Conservation (phyloP, 2,329 filamentous ascomycete species). For the Bipolaris bicolor region DNA sequence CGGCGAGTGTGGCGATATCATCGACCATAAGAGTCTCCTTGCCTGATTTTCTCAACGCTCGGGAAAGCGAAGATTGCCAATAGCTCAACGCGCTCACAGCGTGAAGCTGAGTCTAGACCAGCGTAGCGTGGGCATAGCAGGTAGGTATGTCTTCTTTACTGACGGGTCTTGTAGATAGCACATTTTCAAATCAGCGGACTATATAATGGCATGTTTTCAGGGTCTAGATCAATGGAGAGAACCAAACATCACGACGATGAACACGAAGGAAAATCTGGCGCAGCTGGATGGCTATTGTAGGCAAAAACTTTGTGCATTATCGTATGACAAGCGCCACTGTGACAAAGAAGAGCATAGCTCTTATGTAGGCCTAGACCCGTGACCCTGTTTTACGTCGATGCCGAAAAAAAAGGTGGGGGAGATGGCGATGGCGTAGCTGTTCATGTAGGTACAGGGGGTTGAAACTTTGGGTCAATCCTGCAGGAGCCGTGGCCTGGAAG, state of each 20-base stretch:
- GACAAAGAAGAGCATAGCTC: neutral
- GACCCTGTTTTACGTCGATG: no score
- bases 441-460: neutral
- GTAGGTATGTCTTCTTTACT: no score
- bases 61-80: neutral
- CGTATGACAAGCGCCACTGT: constrained; percentile 2
- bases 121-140: no score
- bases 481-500: constrained; percentile 3
- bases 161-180: no score
- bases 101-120: no score
- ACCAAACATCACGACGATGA: neutral
- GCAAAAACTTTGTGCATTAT: constrained; percentile 2
- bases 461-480: constrained; percentile 1
- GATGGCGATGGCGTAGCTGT: constrained; percentile 4
- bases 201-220: neutral
- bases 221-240: neutral
- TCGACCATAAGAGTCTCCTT: neutral
- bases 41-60: neutral
- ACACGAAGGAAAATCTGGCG: neutral
- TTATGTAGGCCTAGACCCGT: neutral
- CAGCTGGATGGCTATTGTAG: neutral
- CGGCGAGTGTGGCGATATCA: neutral
- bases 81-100: no score
- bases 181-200: no score
- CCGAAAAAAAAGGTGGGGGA: neutral